Base-by-base conservation (phyloP, 1,284 basidiomycete genomes). In the Microstroma glucosiphilum region DNA sequence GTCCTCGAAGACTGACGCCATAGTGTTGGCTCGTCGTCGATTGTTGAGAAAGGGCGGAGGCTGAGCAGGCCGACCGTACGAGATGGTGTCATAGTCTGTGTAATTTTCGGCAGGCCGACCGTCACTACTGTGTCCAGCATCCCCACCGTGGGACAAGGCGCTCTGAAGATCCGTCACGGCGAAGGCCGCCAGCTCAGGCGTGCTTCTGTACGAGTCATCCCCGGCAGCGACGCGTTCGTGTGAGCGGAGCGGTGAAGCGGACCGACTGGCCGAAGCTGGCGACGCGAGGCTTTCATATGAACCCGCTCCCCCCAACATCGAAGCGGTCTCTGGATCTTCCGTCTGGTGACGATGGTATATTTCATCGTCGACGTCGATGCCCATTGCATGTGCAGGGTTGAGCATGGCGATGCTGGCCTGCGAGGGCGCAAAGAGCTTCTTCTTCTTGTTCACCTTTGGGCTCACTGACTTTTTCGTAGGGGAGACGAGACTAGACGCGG, bases 351-450 rank as follows among this genome's bases (percentile, higher is more conserved):
- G 30, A 37, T 37, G 30, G 30, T 37, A 37, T 56, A 2, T 59
- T 56, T 42, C 51, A 53, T 61, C 54, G 17, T 60, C 67, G 11
- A 64, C 58, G 41, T 75, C 73, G 63, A 76, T 74, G 51, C 73
- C 73, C 72, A 76, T 74, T n/a, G 72, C 73, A 56, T 70, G 68
- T 19, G 73, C 64, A 37, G 73, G 73, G 56, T 76, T 69, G 48
- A 76, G 67, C 62, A 71, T 67, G 57, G 72, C 73, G 12, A 76
- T 62, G 49, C 70, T 72, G 12, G 73, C 71, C 59, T 76, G 75
- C 57, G 72, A 74, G 53, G 73, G 69, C 42, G 67, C 70, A 56
- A 73, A 73, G 68, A 76, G 65, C 66, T 76, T 76, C 57, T 64
- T 67, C 63, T 69, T 72, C 41, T 19, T 48, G 17, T 48, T 48